Evolutionary conservation across 345 rosid species (phyloP).

Genomic region (Camelina hispida): DNA sequence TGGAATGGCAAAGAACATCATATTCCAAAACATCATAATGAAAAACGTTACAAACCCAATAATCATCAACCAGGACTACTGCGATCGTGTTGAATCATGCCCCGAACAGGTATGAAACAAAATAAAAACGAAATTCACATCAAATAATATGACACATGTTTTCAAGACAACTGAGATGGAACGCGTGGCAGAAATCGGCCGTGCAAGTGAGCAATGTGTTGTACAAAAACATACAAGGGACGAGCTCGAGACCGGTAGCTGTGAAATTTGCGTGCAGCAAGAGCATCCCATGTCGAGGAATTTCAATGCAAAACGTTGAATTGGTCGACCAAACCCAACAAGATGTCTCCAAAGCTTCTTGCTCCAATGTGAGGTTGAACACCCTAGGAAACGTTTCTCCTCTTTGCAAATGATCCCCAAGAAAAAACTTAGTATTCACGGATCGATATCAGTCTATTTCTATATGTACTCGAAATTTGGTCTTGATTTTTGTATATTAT

Average conservation of each 20-base stretch:
- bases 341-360: slow-evolving; percentile 59
- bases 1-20: slow-evolving; percentile 71
- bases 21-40: slow-evolving; percentile 67
- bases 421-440: neutral
- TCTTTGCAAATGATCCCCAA: slow-evolving; percentile 47
- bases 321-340: slow-evolving; percentile 35
- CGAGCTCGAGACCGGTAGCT: slow-evolving; percentile 69
- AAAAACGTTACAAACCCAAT: slow-evolving; percentile 78
- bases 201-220: slow-evolving; percentile 74
- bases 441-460: slow-evolving; percentile 7
- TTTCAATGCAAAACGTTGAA: slow-evolving; percentile 57
- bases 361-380: slow-evolving; percentile 54
- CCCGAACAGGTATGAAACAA: slow-evolving; percentile 55
- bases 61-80: slow-evolving; percentile 80
- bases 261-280: slow-evolving; percentile 69
- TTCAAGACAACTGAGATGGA: neutral
- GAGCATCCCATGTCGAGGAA: slow-evolving; percentile 60
- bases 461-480: slow-evolving; percentile 3
- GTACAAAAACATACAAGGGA: slow-evolving; percentile 76
- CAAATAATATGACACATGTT: neutral
- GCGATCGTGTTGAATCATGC: slow-evolving; percentile 64
- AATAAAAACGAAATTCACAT: neutral
- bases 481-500: slow-evolving; percentile 23
- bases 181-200: slow-evolving; percentile 59
- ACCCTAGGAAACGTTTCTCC: slow-evolving; percentile 55